These are phyloP conservation scores for Cucurbita moschata DNA, from an alignment of 306 rosid species.

Conservation along the genomic window DNA sequence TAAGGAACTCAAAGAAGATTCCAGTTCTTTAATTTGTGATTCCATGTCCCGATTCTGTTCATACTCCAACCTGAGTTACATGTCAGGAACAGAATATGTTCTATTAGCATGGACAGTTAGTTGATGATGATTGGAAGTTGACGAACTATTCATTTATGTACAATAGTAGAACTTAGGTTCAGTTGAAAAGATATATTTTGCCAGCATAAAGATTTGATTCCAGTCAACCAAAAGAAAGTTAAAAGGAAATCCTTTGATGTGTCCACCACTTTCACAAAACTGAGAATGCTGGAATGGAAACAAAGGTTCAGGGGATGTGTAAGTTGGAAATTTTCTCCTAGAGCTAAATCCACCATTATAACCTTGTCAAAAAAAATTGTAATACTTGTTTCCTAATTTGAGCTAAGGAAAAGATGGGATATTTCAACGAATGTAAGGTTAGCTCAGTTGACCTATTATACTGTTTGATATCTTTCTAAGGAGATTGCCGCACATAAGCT, in stretches of 20 bases:
- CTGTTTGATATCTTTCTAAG: background rate
- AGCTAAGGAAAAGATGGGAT: too few species aligned
- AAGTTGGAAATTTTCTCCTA: too few species aligned
- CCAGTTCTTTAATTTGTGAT: constrained; percentile 54
- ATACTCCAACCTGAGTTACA: constrained; percentile 63
- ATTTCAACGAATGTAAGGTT: background rate
- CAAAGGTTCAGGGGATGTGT: too few species aligned
- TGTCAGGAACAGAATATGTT: background rate
- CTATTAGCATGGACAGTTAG: background rate
- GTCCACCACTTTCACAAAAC: too few species aligned
- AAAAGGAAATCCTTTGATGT: too few species aligned
- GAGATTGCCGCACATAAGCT: background rate
- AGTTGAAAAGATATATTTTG: background rate
- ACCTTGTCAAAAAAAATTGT: too few species aligned
- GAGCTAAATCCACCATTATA: too few species aligned
- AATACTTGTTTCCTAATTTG: too few species aligned
- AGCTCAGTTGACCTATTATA: background rate
- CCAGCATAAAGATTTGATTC: too few species aligned
- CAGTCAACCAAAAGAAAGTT: too few species aligned
- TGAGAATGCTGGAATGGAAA: too few species aligned
- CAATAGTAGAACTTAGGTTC: background rate
- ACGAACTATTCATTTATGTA: background rate
- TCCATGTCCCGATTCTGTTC: constrained; percentile 87
- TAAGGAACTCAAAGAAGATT: constrained; percentile 45
- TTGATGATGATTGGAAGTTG: background rate